These are phyloP conservation scores for Globisporangium cylindrosporum DNA, from an alignment of 352 stramenopile species.

Conservation along the genomic window DNA sequence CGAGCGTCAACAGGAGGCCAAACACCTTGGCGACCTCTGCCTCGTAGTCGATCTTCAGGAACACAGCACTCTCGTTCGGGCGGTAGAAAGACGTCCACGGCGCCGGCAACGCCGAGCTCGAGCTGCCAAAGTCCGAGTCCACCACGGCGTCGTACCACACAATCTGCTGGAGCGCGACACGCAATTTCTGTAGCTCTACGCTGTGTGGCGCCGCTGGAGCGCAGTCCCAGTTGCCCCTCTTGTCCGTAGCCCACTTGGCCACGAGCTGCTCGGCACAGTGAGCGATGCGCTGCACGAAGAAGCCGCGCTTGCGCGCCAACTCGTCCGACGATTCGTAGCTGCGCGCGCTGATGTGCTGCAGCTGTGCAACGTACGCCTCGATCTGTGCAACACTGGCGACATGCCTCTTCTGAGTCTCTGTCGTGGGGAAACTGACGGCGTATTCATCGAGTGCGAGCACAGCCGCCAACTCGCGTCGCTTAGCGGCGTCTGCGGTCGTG, in stretches of 20 bases:
- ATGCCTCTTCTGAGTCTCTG: conserved; percentile 9
- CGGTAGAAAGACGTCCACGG: conserved; percentile 61
- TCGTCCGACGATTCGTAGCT: conserved; percentile 33
- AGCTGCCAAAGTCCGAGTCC: not conserved
- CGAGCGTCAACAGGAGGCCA: conserved; percentile 39
- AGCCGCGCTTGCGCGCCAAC: conserved; percentile 35
- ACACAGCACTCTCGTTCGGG: conserved; percentile 28
- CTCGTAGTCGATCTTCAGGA: conserved; percentile 32
- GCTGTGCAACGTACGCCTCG: conserved; percentile 27
- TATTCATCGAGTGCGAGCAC: conserved; percentile 41
- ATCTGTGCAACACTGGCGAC: conserved; percentile 6
- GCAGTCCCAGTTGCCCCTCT: conserved; percentile 38
- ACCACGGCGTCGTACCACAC: conserved; percentile 31
- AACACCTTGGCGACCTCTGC: conserved; percentile 52
- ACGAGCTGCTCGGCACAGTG: conserved; percentile 14
- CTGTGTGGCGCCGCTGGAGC: conserved; percentile 8
- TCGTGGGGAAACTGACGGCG: conserved; percentile 11
- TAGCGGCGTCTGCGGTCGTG: conserved; percentile 23
- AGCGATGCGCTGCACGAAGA: conserved; percentile 32
- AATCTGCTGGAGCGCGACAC: conserved; percentile 41
- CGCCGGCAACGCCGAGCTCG: conserved; percentile 13
- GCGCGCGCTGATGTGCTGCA: conserved; percentile 38
- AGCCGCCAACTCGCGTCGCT: conserved; percentile 24
- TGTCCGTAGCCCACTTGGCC: conserved; percentile 15
- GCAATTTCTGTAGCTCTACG: conserved; percentile 37